phyloP scores from a whole-genome alignment of 352 stramenopile species.

The Globisporangium barbulae region DNA sequence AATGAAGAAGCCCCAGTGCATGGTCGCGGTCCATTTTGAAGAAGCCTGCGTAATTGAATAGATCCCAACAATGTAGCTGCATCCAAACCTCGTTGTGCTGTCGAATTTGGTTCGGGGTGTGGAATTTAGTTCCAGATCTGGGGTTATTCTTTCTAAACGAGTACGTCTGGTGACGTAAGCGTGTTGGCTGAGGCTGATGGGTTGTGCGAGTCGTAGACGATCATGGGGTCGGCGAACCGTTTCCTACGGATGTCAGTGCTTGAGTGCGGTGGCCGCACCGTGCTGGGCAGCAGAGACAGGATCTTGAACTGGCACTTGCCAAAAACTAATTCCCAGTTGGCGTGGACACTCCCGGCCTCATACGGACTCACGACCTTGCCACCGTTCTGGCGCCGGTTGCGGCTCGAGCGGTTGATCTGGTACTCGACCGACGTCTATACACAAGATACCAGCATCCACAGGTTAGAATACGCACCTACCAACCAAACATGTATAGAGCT shows the following conservation, averaged over 20 bases:
- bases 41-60: neutral
- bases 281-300: slow-evolving; percentile 56
- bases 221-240: neutral
- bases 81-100: neutral
- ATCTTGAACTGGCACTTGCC: slow-evolving; percentile 59
- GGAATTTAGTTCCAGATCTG: neutral
- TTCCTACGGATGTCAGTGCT: slow-evolving; percentile 8
- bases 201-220: slow-evolving; percentile 3
- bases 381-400: slow-evolving; percentile 43
- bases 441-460: neutral
- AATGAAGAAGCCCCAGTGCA: slow-evolving; percentile 6
- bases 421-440: slow-evolving; percentile 74
- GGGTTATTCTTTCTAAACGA: neutral
- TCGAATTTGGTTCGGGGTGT: neutral
- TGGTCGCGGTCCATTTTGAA: neutral
- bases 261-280: slow-evolving; percentile 22
- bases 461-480: neutral
- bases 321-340: slow-evolving; percentile 82
- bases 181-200: neutral
- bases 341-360: slow-evolving; percentile 50
- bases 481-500: neutral
- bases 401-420: slow-evolving; percentile 71
- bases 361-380: slow-evolving; percentile 64
- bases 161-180: neutral
- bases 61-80: slow-evolving; percentile 6